Base-by-base conservation (phyloP, 2,329 filamentous ascomycete species). In the Alternaria ethzedia region DNA sequence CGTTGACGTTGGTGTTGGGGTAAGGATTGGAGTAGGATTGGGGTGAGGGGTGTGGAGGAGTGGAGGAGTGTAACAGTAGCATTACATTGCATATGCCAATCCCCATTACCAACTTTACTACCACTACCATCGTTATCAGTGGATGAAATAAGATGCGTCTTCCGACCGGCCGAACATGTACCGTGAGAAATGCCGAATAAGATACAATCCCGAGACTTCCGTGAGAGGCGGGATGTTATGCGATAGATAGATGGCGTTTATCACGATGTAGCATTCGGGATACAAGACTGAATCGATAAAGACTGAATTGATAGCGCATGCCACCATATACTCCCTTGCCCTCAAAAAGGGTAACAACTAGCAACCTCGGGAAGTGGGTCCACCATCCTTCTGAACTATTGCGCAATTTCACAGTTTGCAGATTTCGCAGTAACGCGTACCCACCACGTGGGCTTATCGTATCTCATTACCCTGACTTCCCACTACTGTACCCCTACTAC, bases 401-500 rank as follows among this genome's bases (percentile, higher is more conserved):
- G 32, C 30, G 49, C 49, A 52, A 52, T 52, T 36, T 47, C 36
- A 25, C 45, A 25, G 21, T 47, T 49, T 52, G 30, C 13, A 23
- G 28, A n/a, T 52, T 51, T 36, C 32, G 32, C 32, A 36, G 47
- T 20, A 21, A 13, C 47, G 20, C 6, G n/a, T 52, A 52, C 13
- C 49, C 49, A 52, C 49, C 49, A 52, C 49, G 49, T 52, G 49
- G 49, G 49, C 49, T 21, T 36, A 52, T 52, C 28, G 49, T 41
- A 36, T 52, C 30, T 52, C 32, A 36, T 36, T 36, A 36, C 32
- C 32, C 13, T 36, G 7, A 7, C 6, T 25, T 25, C 23, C 23
- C 23, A 25, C 23, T 25, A 25, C 23, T 25, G 23, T 25, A 25
- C 23, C 23, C 25, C 25, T 26, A 26, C 25, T 26, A 7, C 28